Evolutionary conservation across 306 rosid species (phyloP), one percentile per base, ranked within the genome.

Genomic region (Styphnolobium japonicum): DNA sequence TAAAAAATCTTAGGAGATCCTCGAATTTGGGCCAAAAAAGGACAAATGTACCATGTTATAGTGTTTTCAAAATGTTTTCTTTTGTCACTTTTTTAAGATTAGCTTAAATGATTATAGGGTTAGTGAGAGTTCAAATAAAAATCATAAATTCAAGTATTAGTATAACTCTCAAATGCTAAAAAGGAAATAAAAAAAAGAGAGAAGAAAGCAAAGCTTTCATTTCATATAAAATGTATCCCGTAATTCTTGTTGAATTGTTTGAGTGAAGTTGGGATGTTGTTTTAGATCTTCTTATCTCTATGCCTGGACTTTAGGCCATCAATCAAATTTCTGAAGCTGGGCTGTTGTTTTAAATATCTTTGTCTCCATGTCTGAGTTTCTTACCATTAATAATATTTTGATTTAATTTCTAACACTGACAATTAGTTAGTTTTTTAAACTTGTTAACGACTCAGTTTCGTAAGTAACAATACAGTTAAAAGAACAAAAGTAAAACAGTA

Each of bases 281-380:
- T 70, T n/a, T 34, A 2, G 51, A 5, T 73, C 22, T 37, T 39
- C 25, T 15, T 68, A 45, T 55, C 58, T 68, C 49, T 39, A 73
- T 21, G 25, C 23, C 39, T 21, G 66, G 73, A 72, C 48, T 51
- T 71, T 10, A 69, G 75, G 75, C 46, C 76, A 71, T 34, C 77
- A 71, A 71, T 71, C 77, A 71, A 34, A 49, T 33, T 34, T 21
- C 33, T 36, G 51, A 10, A 52, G 21, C 23, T 34, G 65, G 34
- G 51, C 49, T 71, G 36, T 34, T 55, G 25, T 56, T 56, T 73
- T 18, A 15, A n/a, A 40, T 40, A n/a, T 40, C n/a, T 53, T 7
- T 48, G 39, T 34, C 67, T 22, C 43, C 67, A 40, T 22, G 2
- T 56, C 55, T 73, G 43, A 37, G 65, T 22, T 73, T 73, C 40